These are phyloP conservation scores for Trametes sp. DNA, from an alignment of 1,284 basidiomycete genomes.

Conservation along the genomic window DNA sequence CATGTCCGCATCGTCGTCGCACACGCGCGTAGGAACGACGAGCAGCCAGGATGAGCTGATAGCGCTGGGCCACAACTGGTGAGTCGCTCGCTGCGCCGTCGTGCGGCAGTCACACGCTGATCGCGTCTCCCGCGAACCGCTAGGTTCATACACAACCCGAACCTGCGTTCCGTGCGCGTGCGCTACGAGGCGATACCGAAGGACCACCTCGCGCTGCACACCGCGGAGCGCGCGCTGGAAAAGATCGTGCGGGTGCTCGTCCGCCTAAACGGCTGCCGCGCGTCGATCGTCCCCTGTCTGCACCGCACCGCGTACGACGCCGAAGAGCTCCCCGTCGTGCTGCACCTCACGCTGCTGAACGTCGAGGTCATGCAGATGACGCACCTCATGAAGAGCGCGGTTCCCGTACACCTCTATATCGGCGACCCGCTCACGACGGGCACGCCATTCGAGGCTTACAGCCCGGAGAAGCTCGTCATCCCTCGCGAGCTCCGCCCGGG, in stretches of 20 bases:
- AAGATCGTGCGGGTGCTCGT: constrained; percentile 24
- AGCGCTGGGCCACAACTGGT: constrained; percentile 30
- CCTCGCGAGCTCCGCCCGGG: constrained; percentile 25
- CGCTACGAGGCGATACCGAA: constrained; percentile 29
- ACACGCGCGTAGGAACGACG: constrained; percentile 12
- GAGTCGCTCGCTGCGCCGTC: neutral
- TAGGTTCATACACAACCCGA: constrained; percentile 34
- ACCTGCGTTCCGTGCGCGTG: constrained; percentile 24
- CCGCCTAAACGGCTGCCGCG: constrained; percentile 21
- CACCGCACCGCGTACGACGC: constrained; percentile 9
- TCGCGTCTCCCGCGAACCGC: no score
- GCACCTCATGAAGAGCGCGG: constrained; percentile 23
- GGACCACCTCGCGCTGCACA: constrained; percentile 19
- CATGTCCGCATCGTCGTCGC: constrained; percentile 21
- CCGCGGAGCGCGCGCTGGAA: constrained; percentile 23
- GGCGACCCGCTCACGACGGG: constrained; percentile 32
- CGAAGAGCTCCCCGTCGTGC: constrained; percentile 17
- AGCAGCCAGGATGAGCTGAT: constrained; percentile 27
- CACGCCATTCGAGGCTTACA: constrained; percentile 31
- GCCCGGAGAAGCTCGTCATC: constrained; percentile 26
- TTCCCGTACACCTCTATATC: constrained; percentile 33
- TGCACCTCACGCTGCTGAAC: constrained; percentile 29
- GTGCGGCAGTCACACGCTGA: neutral
- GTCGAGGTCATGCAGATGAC: constrained; percentile 28
- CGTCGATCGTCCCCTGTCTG: constrained; percentile 29